Evolutionary conservation across 257 asterid genomes (phyloP).

Genomic region (Prunella vulgaris): DNA sequence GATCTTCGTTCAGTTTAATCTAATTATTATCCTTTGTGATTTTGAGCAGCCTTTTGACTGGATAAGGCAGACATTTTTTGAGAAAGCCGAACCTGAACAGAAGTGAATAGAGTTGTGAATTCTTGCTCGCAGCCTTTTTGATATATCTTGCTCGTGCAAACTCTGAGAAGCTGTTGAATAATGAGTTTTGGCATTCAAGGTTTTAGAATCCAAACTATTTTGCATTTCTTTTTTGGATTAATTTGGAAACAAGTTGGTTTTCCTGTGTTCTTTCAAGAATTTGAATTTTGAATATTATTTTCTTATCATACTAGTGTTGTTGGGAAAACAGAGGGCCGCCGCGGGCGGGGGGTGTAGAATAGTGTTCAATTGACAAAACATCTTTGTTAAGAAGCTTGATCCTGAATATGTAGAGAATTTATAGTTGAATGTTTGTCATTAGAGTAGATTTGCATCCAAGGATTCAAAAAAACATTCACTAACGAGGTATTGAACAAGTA

Average conservation of each 20-base stretch:
- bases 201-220: constrained; percentile 15
- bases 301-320: neutral
- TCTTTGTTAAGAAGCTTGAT: neutral
- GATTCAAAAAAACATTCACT: no score
- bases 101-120: constrained; percentile 34
- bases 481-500: no score
- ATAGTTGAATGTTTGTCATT: neutral
- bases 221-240: constrained; percentile 4
- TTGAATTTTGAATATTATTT: neutral
- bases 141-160: constrained; percentile 27
- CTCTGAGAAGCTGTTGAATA: constrained; percentile 32
- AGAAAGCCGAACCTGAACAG: constrained; percentile 60
- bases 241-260: constrained; percentile 6
- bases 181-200: constrained; percentile 24
- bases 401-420: neutral
- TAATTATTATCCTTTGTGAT: neutral
- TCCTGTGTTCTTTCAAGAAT: neutral
- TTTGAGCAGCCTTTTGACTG: constrained; percentile 82
- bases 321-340: no score
- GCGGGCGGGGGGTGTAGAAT: neutral
- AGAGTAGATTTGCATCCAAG: no score
- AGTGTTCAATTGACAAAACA: neutral
- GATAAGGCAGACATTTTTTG: constrained; percentile 77
- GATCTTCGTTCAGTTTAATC: neutral
- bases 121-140: constrained; percentile 21